Percentiles rank a stretch among this genome's conserved stretches.
These are phyloP conservation scores for Thermoascus crustaceus DNA, from an alignment of 2,329 filamentous ascomycete genomes.

Conservation along the genomic window DNA sequence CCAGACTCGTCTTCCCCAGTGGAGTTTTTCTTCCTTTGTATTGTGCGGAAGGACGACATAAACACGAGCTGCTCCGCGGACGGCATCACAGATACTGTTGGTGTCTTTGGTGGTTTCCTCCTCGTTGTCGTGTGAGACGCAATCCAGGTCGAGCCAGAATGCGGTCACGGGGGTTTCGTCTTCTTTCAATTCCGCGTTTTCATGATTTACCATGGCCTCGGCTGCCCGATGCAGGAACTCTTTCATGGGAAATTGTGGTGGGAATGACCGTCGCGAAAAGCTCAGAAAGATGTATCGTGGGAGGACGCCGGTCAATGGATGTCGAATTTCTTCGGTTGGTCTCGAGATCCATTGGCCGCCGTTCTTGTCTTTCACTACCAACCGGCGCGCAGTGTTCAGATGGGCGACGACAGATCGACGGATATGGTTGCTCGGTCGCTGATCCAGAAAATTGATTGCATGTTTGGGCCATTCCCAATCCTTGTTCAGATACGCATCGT, in stretches of 20 bases:
- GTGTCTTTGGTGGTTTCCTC: conserved; percentile 7
- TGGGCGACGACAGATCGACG: conserved; percentile 7
- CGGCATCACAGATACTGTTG: conserved; percentile 12
- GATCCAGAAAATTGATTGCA: conserved; percentile 11
- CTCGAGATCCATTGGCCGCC: conserved; percentile 6
- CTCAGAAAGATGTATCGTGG: conserved; percentile 12
- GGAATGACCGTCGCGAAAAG: conserved; percentile 8
- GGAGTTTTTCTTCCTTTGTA: conserved; percentile 4
- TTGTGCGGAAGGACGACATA: conserved; percentile 11
- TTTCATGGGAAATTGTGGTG: not conserved
- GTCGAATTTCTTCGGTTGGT: conserved; percentile 8
- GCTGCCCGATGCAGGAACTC: conserved; percentile 5
- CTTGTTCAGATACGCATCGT: conserved; percentile 10
- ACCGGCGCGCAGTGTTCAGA: conserved; percentile 8
- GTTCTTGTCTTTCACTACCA: conserved; percentile 8
- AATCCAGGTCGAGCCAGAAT: conserved; percentile 12
- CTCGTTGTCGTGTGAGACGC: conserved; percentile 5
- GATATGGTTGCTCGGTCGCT: conserved; percentile 6
- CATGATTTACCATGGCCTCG: conserved; percentile 5
- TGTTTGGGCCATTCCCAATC: conserved; percentile 13
- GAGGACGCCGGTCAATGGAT: conserved; percentile 9
- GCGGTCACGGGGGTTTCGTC: conserved; percentile 5
- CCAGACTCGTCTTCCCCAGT: conserved; percentile 11
- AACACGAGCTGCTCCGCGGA: conserved; percentile 11
- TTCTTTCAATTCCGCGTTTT: conserved; percentile 4